phyloP scores from a whole-genome alignment of 768 basidiomycete genomes.

The Lactarius sanguifluus region DNA sequence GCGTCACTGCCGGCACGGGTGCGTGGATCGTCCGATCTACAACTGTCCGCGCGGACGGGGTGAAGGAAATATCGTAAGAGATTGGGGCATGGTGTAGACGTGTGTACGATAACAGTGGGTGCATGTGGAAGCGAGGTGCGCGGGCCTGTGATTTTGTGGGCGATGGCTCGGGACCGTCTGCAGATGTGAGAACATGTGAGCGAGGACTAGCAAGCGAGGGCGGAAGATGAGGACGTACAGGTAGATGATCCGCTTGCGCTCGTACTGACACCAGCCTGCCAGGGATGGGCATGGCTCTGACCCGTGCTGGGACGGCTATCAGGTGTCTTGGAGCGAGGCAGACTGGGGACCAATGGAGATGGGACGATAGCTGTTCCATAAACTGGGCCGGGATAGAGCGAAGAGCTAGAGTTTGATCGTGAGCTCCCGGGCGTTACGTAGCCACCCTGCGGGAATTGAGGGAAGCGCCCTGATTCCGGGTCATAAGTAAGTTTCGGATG shows the following conservation, averaged over 20 bases:
- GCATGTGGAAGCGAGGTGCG: conserved; percentile 51
- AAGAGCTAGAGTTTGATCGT: conserved; percentile 53
- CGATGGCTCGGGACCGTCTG: conserved; percentile 25
- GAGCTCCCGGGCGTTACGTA: conserved; percentile 44
- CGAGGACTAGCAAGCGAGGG: neutral
- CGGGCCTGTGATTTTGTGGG: conserved; percentile 35
- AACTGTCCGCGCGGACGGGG: conserved; percentile 58
- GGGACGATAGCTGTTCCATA: conserved; percentile 29
- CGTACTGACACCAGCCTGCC: conserved; percentile 44
- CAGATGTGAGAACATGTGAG: neutral
- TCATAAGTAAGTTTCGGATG: conserved; percentile 24
- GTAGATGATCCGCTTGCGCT: conserved; percentile 41
- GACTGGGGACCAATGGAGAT: conserved; percentile 26
- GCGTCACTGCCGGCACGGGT: conserved; percentile 54
- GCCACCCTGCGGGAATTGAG: conserved; percentile 29
- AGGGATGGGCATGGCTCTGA: conserved; percentile 42
- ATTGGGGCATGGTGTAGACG: conserved; percentile 60
- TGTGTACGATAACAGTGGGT: conserved; percentile 59
- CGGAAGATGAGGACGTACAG: conserved; percentile 38
- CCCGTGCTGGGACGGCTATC: conserved; percentile 49
- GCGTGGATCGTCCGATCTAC: conserved; percentile 54
- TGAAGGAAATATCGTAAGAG: conserved; percentile 55
- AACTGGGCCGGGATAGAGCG: conserved; percentile 43
- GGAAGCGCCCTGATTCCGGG: conserved; percentile 26
- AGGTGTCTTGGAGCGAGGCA: conserved; percentile 29